These are phyloP conservation scores for Berberis thunbergii DNA, from an alignment of 164 flowering plant genomes.

Conservation along the genomic window DNA sequence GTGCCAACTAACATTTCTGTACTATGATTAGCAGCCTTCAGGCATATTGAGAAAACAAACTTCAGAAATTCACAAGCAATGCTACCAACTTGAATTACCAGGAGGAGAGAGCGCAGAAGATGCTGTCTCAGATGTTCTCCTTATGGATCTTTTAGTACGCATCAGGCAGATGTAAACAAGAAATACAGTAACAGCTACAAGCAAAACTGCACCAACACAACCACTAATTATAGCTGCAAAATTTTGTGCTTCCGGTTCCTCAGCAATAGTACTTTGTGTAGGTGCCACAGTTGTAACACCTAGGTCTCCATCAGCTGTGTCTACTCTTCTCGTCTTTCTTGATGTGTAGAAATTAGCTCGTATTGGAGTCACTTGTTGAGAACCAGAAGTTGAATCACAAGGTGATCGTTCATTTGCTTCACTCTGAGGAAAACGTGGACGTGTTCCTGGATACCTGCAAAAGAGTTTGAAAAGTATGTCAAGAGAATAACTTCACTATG, in stretches of 20 bases:
- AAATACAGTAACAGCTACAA: slow-evolving; percentile 23
- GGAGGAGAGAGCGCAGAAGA: slow-evolving; percentile 34
- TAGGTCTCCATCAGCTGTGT: slow-evolving; percentile 19
- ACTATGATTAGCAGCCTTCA: too few relatives aligned
- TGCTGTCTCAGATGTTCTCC: slow-evolving; percentile 29
- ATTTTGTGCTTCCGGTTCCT: slow-evolving; percentile 22
- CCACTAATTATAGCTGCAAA: slow-evolving; percentile 27
- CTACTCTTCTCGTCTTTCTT: slow-evolving; percentile 15
- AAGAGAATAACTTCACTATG: too few relatives aligned
- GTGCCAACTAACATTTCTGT: too few relatives aligned
- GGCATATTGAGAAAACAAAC: too few relatives aligned
- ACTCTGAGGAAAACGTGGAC: slow-evolving; percentile 8
- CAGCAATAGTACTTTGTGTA: slow-evolving; percentile 13
- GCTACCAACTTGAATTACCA: slow-evolving; percentile 19
- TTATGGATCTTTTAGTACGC: slow-evolving; percentile 25
- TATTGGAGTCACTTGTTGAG: too few relatives aligned
- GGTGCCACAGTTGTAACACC: slow-evolving; percentile 35
- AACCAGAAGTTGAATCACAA: too few relatives aligned
- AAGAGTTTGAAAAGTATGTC: neutral
- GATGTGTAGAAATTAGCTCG: neutral
- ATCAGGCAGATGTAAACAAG: slow-evolving; percentile 33
- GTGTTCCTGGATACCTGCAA: slow-evolving; percentile 20
- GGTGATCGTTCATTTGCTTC: too few relatives aligned
- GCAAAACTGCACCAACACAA: slow-evolving; percentile 27
- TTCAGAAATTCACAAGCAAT: too few relatives aligned